Base-by-base conservation (phyloP, 2,329 filamentous ascomycete species). In the Colletotrichum musicola region DNA sequence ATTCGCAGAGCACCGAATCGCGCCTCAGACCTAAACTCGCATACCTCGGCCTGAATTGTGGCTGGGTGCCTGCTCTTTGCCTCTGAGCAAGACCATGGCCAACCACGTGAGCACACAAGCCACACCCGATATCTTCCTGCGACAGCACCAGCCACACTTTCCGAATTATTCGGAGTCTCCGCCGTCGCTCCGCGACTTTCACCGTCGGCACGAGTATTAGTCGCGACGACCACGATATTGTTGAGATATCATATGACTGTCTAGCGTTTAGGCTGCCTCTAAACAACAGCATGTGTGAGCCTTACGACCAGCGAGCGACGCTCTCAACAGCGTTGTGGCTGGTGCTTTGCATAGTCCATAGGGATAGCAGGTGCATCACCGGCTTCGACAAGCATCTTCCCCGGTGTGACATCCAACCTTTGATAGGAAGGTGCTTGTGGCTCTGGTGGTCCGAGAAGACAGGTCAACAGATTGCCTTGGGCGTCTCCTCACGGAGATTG, bases 61-160 rank as follows among this genome's bases (percentile, higher is more conserved):
- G 64, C 64, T 64, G 64, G 49, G 18, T 40, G 46, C 64, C 60
- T 58, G 13, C 35, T 18, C 46, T 54, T 50, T 51, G 46, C 60
- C 38, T 51, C 22, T 62, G n/a, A 40, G 46, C 64, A 51, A 12
- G n/a, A n/a, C 22, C 6, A 22, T 25, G 16, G 38, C 64, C 53
- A 68, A 68, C 64, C 60, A 64, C 27, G 20, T 40, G 13, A 18
- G 18, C 4, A 22, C 60, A 58, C 64, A 49, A 68, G 64, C 64
- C 64, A 68, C 64, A 53, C n/a, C 10, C 20, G 49, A n/a, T 40
- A 14, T 44, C 40, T 25, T 40, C 30, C 16, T 42, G 27, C 46
- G 22, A 42, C 64, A 27, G 12, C 53, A 68, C 64, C 38, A 68
- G 64, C 64, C 64, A 68, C 60, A 54, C 16, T 25, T 35, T 35